Conservation (phyloP, 148 eudicot genomes). For the Rhododendron kiyosumense region DNA sequence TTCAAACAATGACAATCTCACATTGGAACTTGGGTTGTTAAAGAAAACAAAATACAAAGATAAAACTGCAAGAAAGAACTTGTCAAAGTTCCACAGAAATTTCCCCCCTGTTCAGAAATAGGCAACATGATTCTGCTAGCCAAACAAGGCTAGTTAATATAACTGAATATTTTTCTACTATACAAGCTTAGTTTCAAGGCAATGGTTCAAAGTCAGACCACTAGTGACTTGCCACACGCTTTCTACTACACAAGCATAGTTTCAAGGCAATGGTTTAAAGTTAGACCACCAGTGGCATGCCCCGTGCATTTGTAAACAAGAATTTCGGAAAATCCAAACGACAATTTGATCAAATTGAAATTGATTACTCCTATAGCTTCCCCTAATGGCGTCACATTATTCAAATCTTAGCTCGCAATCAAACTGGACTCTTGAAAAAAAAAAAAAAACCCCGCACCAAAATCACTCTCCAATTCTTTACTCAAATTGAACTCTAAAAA, state of each 20-base stretch:
- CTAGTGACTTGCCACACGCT: not conserved
- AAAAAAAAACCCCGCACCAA: not conserved
- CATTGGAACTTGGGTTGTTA: not conserved
- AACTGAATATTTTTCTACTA: not conserved
- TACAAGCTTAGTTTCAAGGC: not conserved
- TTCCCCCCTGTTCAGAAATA: not conserved
- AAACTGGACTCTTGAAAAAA: too few relatives aligned
- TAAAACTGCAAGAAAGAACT: not conserved
- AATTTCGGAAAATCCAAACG: too few relatives aligned
- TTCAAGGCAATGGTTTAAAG: too few relatives aligned
- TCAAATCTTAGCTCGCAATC: not conserved
- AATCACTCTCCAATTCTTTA: not conserved
- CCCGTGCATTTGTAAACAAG: too few relatives aligned
- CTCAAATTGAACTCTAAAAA: not conserved
- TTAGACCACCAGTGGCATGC: too few relatives aligned
- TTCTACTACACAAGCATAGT: too few relatives aligned
- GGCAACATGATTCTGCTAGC: not conserved
- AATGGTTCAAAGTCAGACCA: not conserved
- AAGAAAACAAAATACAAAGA: not conserved
- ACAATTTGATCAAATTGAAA: too few relatives aligned
- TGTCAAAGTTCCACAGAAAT: not conserved
- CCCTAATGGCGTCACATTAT: not conserved
- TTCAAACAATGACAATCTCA: not conserved
- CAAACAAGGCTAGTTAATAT: not conserved
- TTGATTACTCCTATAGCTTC: too few relatives aligned